Evolutionary conservation across 2,329 filamentous ascomycete genomes (phyloP).

Genomic region (Diaporthe citri): DNA sequence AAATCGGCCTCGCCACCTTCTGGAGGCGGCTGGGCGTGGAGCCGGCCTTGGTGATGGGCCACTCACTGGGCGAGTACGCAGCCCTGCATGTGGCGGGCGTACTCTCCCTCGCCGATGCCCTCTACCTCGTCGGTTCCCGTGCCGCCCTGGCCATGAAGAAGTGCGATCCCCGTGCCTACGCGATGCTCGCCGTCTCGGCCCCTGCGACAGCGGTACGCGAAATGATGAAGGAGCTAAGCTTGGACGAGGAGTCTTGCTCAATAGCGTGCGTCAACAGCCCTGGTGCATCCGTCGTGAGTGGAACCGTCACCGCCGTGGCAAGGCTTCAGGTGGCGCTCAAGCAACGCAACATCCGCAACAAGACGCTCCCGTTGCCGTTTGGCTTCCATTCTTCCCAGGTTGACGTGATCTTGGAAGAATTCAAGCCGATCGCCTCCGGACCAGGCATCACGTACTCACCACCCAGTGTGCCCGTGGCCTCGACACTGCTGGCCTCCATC

Average conservation of each 20-base stretch:
- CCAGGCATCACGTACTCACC: slow-evolving; percentile 49
- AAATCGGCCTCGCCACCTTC: slow-evolving; percentile 63
- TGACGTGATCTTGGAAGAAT: slow-evolving; percentile 63
- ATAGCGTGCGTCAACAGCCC: slow-evolving; percentile 78
- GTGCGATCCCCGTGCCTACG: slow-evolving; percentile 72
- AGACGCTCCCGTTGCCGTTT: slow-evolving; percentile 57
- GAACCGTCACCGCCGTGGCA: slow-evolving; percentile 49
- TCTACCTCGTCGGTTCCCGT: slow-evolving; percentile 74
- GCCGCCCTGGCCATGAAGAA: slow-evolving; percentile 71
- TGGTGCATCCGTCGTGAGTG: slow-evolving; percentile 74
- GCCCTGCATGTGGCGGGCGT: slow-evolving; percentile 76
- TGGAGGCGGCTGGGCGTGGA: slow-evolving; percentile 62
- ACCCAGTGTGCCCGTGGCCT: slow-evolving; percentile 70
- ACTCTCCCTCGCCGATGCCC: slow-evolving; percentile 73
- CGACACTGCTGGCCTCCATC: slow-evolving; percentile 70
- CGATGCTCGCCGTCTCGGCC: slow-evolving; percentile 59
- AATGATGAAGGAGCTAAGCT: slow-evolving; percentile 52
- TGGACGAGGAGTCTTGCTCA: slow-evolving; percentile 51
- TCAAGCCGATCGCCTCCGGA: slow-evolving; percentile 56
- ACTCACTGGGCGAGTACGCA: slow-evolving; percentile 77
- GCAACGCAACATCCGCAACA: slow-evolving; percentile 51
- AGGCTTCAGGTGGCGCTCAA: slow-evolving; percentile 41
- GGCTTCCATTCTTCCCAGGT: slow-evolving; percentile 62
- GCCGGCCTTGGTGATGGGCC: slow-evolving; percentile 61
- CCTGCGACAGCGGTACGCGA: slow-evolving; percentile 58